phyloP scores from a whole-genome alignment of 768 basidiomycete species.

The Mycena galericulata region DNA sequence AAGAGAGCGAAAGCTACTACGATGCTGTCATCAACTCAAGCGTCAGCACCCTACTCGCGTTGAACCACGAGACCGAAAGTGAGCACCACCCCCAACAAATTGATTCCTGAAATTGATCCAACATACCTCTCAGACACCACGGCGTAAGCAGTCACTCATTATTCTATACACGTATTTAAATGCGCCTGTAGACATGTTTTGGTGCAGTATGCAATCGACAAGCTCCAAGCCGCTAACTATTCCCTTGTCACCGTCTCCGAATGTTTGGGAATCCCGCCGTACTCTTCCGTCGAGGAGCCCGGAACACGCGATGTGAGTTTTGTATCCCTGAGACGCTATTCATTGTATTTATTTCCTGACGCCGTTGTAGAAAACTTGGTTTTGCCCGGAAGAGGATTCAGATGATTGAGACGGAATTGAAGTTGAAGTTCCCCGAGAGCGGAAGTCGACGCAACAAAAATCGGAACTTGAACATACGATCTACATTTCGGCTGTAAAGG shows the following conservation, averaged over 20 bases:
- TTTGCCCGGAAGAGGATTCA: too few relatives aligned
- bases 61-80: slow-evolving; percentile 44
- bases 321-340: too few relatives aligned
- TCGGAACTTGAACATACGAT: background rate
- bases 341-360: background rate
- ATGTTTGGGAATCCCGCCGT: slow-evolving; percentile 37
- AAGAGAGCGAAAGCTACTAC: slow-evolving; percentile 48
- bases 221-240: slow-evolving; percentile 37
- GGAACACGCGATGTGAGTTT: background rate
- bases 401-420: too few relatives aligned
- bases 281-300: background rate
- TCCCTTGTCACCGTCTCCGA: slow-evolving; percentile 39
- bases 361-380: background rate
- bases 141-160: slow-evolving; percentile 41
- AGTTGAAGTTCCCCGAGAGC: background rate
- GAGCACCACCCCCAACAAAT: too few relatives aligned
- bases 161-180: background rate
- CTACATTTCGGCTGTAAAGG: background rate
- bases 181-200: slow-evolving; percentile 44
- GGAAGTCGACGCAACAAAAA: background rate
- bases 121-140: slow-evolving; percentile 52
- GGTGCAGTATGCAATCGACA: slow-evolving; percentile 50
- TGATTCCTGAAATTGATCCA: too few relatives aligned
- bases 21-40: slow-evolving; percentile 44
- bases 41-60: slow-evolving; percentile 48